phyloP scores from a whole-genome alignment of 2,329 filamentous ascomycete species.

The Colletotrichum neosansevieriae region DNA sequence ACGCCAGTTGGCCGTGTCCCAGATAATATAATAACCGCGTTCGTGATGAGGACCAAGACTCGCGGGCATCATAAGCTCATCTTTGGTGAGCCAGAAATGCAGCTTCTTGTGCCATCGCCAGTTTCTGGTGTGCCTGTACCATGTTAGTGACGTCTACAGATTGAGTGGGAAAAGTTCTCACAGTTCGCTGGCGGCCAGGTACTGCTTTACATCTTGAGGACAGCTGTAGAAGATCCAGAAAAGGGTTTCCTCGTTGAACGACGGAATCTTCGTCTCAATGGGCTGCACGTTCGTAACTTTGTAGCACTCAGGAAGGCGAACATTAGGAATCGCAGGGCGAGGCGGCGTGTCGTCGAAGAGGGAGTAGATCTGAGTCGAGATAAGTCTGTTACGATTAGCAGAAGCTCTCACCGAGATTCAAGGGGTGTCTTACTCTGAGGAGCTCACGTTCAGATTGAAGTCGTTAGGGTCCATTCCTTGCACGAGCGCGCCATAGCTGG shows the following conservation, averaged over 20 bases:
- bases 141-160: background rate
- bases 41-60: slow-evolving; percentile 69
- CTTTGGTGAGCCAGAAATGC: slow-evolving; percentile 76
- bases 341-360: slow-evolving; percentile 71
- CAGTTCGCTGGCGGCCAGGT: slow-evolving; percentile 73
- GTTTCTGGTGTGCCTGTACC: slow-evolving; percentile 68
- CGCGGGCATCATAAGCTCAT: slow-evolving; percentile 74
- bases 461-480: slow-evolving; percentile 69
- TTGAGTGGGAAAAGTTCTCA: slow-evolving; percentile 52
- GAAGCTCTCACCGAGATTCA: background rate
- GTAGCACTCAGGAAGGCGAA: slow-evolving; percentile 74
- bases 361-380: slow-evolving; percentile 72
- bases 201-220: slow-evolving; percentile 71
- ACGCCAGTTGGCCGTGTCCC: slow-evolving; percentile 72
- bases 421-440: slow-evolving; percentile 64
- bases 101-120: slow-evolving; percentile 78
- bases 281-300: slow-evolving; percentile 74
- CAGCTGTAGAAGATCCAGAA: slow-evolving; percentile 79
- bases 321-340: slow-evolving; percentile 68
- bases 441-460: slow-evolving; percentile 69
- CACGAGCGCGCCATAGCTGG: slow-evolving; percentile 72
- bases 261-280: slow-evolving; percentile 73
- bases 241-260: slow-evolving; percentile 76
- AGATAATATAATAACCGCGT: slow-evolving; percentile 75
- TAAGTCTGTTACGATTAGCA: slow-evolving; percentile 54